Percentiles rank a stretch among this genome's conserved stretches.
Conservation (phyloP, 495 filamentous ascomycete genomes). For the Neurospora sp. region DNA sequence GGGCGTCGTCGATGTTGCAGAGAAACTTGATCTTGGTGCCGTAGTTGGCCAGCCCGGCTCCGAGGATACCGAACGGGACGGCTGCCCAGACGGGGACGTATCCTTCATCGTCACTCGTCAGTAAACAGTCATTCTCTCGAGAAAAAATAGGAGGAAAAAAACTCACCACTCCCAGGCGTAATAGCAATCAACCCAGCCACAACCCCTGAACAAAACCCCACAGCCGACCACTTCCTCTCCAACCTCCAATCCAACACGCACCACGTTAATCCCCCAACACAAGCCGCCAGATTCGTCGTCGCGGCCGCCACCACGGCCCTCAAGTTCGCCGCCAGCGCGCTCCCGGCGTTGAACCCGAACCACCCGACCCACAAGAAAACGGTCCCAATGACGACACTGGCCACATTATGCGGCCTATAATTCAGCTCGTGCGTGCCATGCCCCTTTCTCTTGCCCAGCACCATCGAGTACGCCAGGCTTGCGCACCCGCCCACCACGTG, state of each 20-base stretch:
- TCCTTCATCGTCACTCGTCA: conserved; percentile 29
- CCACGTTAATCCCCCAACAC: conserved; percentile 88
- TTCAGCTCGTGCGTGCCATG: conserved; percentile 86
- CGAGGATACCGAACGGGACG: conserved; percentile 80
- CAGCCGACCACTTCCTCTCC: conserved; percentile 92
- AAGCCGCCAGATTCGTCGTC: conserved; percentile 62
- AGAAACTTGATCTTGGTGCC: conserved; percentile 94
- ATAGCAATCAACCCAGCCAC: conserved; percentile 89
- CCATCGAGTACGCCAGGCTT: conserved; percentile 77
- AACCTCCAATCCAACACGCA: conserved; percentile 86
- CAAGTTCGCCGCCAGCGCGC: conserved; percentile 76
- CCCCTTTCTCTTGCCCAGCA: conserved; percentile 77
- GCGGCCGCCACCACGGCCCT: conserved; percentile 67
- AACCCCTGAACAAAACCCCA: conserved; percentile 93
- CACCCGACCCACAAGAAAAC: conserved; percentile 98
- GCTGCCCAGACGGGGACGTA: conserved; percentile 89
- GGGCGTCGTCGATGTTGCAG: conserved; percentile 74
- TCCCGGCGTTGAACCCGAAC: conserved; percentile 97
- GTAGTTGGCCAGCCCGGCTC: conserved; percentile 82
- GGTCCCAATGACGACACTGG: conserved; percentile 88
- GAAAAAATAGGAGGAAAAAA: background rate
- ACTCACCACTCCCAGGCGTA: conserved; percentile 66
- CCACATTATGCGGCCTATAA: conserved; percentile 94
- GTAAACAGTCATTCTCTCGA: background rate
- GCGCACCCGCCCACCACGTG: conserved; percentile 85